Base-by-base conservation (phyloP, 1,284 basidiomycete genomes). In the Leccinum pallidistipes region DNA sequence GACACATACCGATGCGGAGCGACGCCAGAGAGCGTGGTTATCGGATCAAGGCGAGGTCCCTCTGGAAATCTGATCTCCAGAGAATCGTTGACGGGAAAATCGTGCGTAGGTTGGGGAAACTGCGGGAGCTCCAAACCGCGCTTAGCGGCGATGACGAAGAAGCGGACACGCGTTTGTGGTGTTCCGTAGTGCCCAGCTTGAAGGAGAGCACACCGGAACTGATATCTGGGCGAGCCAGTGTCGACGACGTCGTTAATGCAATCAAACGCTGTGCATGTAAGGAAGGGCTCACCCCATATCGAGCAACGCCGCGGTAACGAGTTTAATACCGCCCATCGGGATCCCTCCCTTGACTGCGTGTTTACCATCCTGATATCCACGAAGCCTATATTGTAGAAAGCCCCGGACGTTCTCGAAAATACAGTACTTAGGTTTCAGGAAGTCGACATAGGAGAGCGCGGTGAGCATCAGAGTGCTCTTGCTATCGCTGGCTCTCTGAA, bases 391-490 rank as follows among this genome's bases (percentile, higher is more conserved):
- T 12, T 69, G 73, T 1, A 90, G 67, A 67, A 92, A 91, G 0
- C 90, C 90, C 0, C 83, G 78, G 11, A 92, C 90, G 66, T 92
- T 92, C 71, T 92, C 90, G 52, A 91, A 83, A 64, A 86, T 80
- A 62, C 83, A 84, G 59, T 83, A 84, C n/a, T 77, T 75, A 0
- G 91, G 89, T 34, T 75, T 72, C 29, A 86, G 74, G 55, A 82
- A 80, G 63, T 92, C 88, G 1, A 92, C 78, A 69, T 79, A 88
- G 1, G 89, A 87, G 4, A 91, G 74, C 0, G 85, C 76, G 2
- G 80, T 85, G 11, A 87, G 73, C 45, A 87, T 81, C 1, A 87
- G 68, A 64, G 82, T 84, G 62, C 80, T 85, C 68, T 86, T 84
- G 16, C 66, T 68, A 64, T 88, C 86, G 55, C 81, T 77, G 2